Evolutionary conservation across 176 grass and related monocot genomes (phyloP), one percentile per base, ranked within the genome.

Genomic region (Musa beccarii): DNA sequence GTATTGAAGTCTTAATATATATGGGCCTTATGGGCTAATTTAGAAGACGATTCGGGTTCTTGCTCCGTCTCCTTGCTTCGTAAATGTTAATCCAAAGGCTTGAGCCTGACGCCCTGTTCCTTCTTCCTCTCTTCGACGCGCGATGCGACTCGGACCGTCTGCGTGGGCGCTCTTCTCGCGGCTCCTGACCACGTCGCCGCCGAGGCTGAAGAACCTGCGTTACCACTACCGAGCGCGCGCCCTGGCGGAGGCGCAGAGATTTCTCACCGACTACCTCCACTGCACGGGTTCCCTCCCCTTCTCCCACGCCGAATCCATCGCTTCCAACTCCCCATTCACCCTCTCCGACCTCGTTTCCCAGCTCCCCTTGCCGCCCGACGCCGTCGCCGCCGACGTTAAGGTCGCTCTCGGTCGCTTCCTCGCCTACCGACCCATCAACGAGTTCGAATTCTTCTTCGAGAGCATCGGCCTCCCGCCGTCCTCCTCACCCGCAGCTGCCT

Each of bases 391-490:
- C 16, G 74, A 84, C 69, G 67, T 86, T 73, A 72, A 83, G 1
- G 75, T 78, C 65, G 57, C 80, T 78, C 78, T 92, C 77, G 85
- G 83, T 69, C 87, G 86, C 82, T 81, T 84, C 78, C 82, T 96
- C 54, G 51, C 52, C 16, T 89, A 79, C 71, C 78, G 83, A 72
- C 93, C 93, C 54, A 83, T 96, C 77, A 88, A 92, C 79, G 89
- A 96, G 85, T 83, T 86, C 65, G 89, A 91, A 0, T 92, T 96
- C 85, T 88, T 96, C 78, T 81, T 92, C 77, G 93, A 96, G 78
- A 92, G 89, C 56, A 96, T 96, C 72, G 89, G 89, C 81, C 66
- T 87, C 55, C 69, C 72, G 11, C 76, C 82, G 0, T 14, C 21
- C 54, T 14, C 62, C 72, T 23, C 68, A 15, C 2, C 7, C 34